Evolutionary conservation across 2,329 filamentous ascomycete species (phyloP), one percentile per base, ranked within the genome.

Genomic region (Mycosphaerelloides madeirae): DNA sequence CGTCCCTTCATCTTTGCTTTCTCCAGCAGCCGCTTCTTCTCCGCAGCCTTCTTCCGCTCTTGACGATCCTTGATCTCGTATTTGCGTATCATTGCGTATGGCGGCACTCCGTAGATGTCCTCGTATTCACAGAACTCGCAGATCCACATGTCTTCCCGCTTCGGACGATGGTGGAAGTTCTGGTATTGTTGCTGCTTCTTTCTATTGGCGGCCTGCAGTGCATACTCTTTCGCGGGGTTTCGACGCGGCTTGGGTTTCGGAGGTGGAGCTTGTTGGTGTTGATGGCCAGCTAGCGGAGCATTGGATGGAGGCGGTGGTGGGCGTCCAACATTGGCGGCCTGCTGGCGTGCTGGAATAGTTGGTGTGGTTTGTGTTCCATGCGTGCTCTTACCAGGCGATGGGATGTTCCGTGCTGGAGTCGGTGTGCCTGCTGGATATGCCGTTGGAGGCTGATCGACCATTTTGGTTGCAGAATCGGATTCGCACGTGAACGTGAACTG

Each of bases 71-170:
- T 96, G 63, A 91, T 86, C 68, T 98, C 93, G 62, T 97, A 98
- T 50, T 89, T 82, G 31, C 87, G 80, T 52, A 97, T 94, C 43
- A 98, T 71, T 38, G 88, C 88, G 57, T 80, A 78, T 0, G 93
- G 93, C 2, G 86, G 86, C 41, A 77, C 77, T n/a, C 91, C 91
- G 64, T 95, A 97, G 38, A 98, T 96, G 41, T 81, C 81, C 68
- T 97, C 91, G 63, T 96, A 98, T 66, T 98, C 93, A 72, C 93
- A 98, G 64, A 97, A 97, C 61, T 96, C 87, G 68, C 93, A 98
- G 36, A 97, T 89, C 87, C 90, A 97, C 39, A 89, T 78, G 49
- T 95, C 87, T 53, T 87, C 84, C 1, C 71, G 64, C 14, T 68
- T 71, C 0, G 85, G 85, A 1, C 86, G 84, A 58, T 86, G 83